Conservation (phyloP, 1,284 basidiomycete species). For the Trichosporon sp. region DNA sequence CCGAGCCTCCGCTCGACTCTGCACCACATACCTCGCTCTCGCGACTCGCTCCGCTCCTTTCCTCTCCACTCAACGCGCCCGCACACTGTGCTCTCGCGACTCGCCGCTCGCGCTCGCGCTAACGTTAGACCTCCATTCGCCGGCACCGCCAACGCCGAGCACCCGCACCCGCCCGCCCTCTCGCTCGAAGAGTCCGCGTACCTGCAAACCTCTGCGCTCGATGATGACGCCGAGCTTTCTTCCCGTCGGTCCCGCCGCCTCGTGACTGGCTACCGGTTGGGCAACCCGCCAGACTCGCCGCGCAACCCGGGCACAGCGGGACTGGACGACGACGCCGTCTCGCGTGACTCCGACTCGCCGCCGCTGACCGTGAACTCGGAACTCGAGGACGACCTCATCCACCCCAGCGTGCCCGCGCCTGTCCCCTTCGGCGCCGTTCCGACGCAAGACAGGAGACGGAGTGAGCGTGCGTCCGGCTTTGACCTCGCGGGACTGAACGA, state of each 20-base stretch:
- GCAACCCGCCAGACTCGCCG: constrained; percentile 41
- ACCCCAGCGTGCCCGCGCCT: not conserved
- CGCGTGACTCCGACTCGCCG: constrained; percentile 35
- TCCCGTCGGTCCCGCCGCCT: constrained; percentile 47
- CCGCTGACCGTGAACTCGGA: constrained; percentile 32
- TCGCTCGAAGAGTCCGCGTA: constrained; percentile 36
- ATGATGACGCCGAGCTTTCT: constrained; percentile 43
- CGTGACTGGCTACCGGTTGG: constrained; percentile 54
- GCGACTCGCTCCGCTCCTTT: not conserved
- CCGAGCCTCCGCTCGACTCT: too few species aligned
- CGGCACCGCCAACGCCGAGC: constrained; percentile 38
- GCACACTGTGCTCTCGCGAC: not conserved
- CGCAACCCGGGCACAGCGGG: not conserved
- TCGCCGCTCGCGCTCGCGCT: not conserved
- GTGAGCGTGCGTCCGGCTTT: constrained; percentile 21
- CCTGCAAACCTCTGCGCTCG: not conserved
- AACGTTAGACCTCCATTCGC: constrained; percentile 47
- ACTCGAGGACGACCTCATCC: not conserved
- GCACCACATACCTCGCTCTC: not conserved
- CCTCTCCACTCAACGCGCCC: not conserved
- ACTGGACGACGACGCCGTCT: constrained; percentile 1
- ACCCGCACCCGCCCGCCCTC: constrained; percentile 42
- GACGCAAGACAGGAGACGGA: constrained; percentile 15
- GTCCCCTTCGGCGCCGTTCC: not conserved
- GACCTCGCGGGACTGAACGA: constrained; percentile 51